These are phyloP conservation scores for Fonsecaea nubica DNA, from an alignment of 2,329 filamentous ascomycete species.

Conservation along the genomic window DNA sequence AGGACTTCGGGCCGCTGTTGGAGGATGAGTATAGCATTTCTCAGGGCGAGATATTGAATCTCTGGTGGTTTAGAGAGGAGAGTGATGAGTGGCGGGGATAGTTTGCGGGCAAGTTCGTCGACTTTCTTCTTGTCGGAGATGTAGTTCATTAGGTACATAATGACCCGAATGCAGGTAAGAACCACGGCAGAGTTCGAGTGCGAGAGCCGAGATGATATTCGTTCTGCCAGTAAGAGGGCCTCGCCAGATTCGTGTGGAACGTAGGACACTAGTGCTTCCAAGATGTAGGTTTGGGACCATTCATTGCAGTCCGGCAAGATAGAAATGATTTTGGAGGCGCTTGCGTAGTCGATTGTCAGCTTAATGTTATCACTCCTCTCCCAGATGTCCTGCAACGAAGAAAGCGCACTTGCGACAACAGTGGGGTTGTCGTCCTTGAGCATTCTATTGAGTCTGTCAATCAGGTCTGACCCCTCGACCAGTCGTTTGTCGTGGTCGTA, in stretches of 20 bases:
- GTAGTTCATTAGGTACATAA: constrained; percentile 98
- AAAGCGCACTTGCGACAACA: constrained; percentile 91
- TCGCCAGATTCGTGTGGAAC: constrained; percentile 90
- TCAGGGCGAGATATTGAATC: constrained; percentile 94
- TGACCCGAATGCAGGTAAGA: constrained; percentile 92
- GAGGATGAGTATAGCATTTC: constrained; percentile 91
- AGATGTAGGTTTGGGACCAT: constrained; percentile 96
- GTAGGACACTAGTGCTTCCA: constrained; percentile 97
- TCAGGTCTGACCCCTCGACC: constrained; percentile 89
- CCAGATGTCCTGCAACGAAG: constrained; percentile 96
- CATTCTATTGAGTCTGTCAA: constrained; percentile 87
- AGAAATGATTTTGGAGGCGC: constrained; percentile 96
- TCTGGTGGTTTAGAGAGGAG: constrained; percentile 94
- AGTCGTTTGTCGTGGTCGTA: constrained; percentile 94
- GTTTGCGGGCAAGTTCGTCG: constrained; percentile 82
- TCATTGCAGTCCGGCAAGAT: constrained; percentile 97
- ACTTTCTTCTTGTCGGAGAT: constrained; percentile 91
- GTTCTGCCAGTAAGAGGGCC: constrained; percentile 86
- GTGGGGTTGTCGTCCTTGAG: constrained; percentile 96
- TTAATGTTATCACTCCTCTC: constrained; percentile 97
- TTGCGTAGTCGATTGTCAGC: constrained; percentile 95
- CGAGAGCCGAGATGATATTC: constrained; percentile 92
- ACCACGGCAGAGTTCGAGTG: constrained; percentile 98
- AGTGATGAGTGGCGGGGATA: constrained; percentile 93
- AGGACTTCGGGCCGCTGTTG: constrained; percentile 92